Base-by-base conservation (phyloP, 2,329 filamentous ascomycete species). In the Fusarium musae region DNA sequence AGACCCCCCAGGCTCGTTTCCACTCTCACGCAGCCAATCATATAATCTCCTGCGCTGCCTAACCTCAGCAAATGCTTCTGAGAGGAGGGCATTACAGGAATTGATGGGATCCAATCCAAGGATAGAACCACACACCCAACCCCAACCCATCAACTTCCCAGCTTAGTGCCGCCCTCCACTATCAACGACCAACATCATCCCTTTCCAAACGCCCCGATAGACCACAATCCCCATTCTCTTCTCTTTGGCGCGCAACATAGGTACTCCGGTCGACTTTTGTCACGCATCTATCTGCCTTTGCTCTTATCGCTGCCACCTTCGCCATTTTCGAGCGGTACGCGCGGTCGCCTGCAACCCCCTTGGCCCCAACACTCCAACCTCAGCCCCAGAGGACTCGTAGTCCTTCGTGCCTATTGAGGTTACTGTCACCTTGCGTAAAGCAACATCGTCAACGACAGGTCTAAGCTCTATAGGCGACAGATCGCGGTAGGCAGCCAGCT, bases 241-340 rank as follows among this genome's bases (percentile, higher is more conserved):
- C 64, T 65, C 62, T 56, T 68, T 66, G 56, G 69, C 56, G 58
- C 72, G 44, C 75, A 49, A 66, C 68, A 66, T 34, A 36, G 34
- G 34, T 36, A 59, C 59, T 68, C 69, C 50, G 46, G 61, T 59
- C 53, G 59, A 58, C 44, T 59, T 53, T 58, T 63, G 63, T 72
- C 49, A 59, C 73, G 59, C 58, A 47, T 61, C 54, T 59, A 47
- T 61, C 54, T 59, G 23, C 44, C 54, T 44, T 63, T 65, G 57
- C 46, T 57, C 42, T 69, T 65, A 52, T 69, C 64, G 59, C 65
- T 53, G 28, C 26, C 54, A 34, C 32, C 63, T 63, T 57, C 62
- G 62, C 63, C 72, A 76, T 77, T 78, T 77, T 72, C 66, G 58
- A 75, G 79, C 79, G 80, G 77, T 73, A 81, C 77, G 75, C 79